phyloP scores from a whole-genome alignment of 768 basidiomycete genomes.

The Phlegmacium glaucopus region DNA sequence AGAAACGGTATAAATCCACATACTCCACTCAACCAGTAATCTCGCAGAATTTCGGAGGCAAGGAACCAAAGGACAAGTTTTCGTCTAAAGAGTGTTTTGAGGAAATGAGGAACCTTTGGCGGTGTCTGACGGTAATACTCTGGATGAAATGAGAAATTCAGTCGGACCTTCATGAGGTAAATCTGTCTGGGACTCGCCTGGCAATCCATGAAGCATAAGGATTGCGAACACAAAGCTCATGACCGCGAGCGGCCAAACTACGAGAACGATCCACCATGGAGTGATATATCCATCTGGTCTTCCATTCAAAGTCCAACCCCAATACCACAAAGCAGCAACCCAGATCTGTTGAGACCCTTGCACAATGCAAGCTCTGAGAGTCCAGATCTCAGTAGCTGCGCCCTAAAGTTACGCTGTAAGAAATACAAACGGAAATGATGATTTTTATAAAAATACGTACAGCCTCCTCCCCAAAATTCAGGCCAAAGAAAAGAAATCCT shows the following conservation, averaged over 20 bases:
- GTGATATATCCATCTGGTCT: conserved; percentile 47
- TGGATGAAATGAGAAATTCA: conserved; percentile 22
- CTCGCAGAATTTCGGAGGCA: conserved; percentile 86
- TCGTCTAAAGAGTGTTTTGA: conserved; percentile 83
- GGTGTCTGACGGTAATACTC: conserved; percentile 92
- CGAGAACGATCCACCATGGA: conserved; percentile 83
- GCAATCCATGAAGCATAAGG: conserved; percentile 82
- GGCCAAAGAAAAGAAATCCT: conserved; percentile 89
- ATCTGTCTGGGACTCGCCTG: conserved; percentile 49
- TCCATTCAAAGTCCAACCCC: conserved; percentile 79
- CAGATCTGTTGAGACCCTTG: conserved; percentile 96
- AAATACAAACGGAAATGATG: neutral
- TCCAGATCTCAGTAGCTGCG: conserved; percentile 95
- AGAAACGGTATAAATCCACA: conserved; percentile 24
- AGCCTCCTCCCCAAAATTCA: conserved; percentile 97
- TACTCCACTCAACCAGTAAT: conserved; percentile 88
- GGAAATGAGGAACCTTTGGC: conserved; percentile 91
- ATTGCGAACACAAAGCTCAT: conserved; percentile 78
- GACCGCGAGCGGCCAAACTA: conserved; percentile 78
- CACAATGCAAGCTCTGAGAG: conserved; percentile 84
- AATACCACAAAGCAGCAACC: conserved; percentile 95
- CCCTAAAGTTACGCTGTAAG: conserved; percentile 44
- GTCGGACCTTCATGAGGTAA: neutral
- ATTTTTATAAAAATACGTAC: conserved; percentile 35
- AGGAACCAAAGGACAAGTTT: conserved; percentile 96